Evolutionary conservation across 306 rosid species (phyloP), one percentile per base, ranked within the genome.

Genomic region (Sicyos baderoa): DNA sequence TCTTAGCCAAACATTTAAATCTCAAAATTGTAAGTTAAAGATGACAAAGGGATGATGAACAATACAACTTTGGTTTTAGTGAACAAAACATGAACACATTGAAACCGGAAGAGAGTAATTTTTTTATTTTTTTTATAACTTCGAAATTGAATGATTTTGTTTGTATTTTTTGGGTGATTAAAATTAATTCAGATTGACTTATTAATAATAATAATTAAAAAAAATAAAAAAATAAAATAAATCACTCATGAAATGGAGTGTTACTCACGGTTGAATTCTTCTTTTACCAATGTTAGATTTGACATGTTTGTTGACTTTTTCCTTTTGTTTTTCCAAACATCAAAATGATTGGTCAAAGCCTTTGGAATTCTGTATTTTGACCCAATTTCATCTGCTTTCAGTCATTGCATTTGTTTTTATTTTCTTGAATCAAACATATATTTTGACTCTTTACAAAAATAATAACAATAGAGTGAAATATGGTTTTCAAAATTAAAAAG

Each of bases 181-280:
- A 64, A 62, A 62, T 44, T 44, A 64, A 64, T 64, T 64, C 53
- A 52, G 70, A 64, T 40, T 64, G 53, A 64, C 12, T 52, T 64
- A 12, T 21, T 64, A 64, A 64, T 19, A 5, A 19, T 42, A 21
- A 3, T 0, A 10, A 62, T 62, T n/a, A n/a, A n/a, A n/a, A n/a
- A n/a, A n/a, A n/a, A n/a, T n/a, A n/a, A n/a, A n/a, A n/a, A n/a
- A n/a, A n/a, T n/a, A n/a, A n/a, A n/a, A n/a, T n/a, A n/a, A n/a
- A n/a, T n/a, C n/a, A 47, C 29, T 60, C 37, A 64, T 42, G 53
- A 64, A 42, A 42, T 10, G 32, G 22, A 64, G 53, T 9, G 68
- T 9, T 37, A 62, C 25, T 9, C n/a, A 62, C 51, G 53, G 70
- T 64, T 44, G 18, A 64, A 64, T 44, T 64, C 70, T 44, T 64